Percentiles rank a stretch among this genome's conserved stretches.
Evolutionary conservation across 768 basidiomycete species (phyloP).

Genomic region (Aureoboletus auriporus): DNA sequence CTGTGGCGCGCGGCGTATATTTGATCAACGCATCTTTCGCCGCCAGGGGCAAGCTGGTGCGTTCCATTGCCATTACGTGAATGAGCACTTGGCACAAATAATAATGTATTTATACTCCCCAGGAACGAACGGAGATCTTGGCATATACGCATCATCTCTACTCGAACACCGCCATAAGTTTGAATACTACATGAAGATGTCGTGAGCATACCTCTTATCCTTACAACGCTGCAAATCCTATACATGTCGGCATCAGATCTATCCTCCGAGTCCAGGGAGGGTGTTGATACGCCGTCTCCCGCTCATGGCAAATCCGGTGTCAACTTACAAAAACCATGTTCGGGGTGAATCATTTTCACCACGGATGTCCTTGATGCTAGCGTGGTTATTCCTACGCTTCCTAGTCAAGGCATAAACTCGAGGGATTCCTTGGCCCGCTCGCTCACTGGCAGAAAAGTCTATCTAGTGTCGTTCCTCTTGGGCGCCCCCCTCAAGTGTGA

Average conservation of each 20-base stretch:
- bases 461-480: slow-evolving; percentile 89
- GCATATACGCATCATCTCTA: too few relatives aligned
- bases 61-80: too few relatives aligned
- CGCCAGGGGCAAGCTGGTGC: too few relatives aligned
- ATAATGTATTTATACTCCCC: too few relatives aligned
- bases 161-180: neutral
- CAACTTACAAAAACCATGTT: slow-evolving; percentile 88
- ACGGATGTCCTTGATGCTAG: slow-evolving; percentile 89
- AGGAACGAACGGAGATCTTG: too few relatives aligned
- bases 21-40: too few relatives aligned
- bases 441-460: slow-evolving; percentile 91
- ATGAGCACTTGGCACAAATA: too few relatives aligned
- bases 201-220: slow-evolving; percentile 30
- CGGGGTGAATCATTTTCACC: too few relatives aligned
- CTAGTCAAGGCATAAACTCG: slow-evolving; percentile 87
- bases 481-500: slow-evolving; percentile 77
- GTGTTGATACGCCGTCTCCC: slow-evolving; percentile 86
- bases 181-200: slow-evolving; percentile 37
- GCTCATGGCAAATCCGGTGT: slow-evolving; percentile 81
- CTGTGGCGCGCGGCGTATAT: too few relatives aligned
- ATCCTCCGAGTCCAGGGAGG: slow-evolving; percentile 91
- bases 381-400: slow-evolving; percentile 71
- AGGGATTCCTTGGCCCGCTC: slow-evolving; percentile 80
- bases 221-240: neutral
- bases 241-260: slow-evolving; percentile 42